Evolutionary conservation across 2,329 filamentous ascomycete species (phyloP).

Genomic region (Epichloe aotearoae): DNA sequence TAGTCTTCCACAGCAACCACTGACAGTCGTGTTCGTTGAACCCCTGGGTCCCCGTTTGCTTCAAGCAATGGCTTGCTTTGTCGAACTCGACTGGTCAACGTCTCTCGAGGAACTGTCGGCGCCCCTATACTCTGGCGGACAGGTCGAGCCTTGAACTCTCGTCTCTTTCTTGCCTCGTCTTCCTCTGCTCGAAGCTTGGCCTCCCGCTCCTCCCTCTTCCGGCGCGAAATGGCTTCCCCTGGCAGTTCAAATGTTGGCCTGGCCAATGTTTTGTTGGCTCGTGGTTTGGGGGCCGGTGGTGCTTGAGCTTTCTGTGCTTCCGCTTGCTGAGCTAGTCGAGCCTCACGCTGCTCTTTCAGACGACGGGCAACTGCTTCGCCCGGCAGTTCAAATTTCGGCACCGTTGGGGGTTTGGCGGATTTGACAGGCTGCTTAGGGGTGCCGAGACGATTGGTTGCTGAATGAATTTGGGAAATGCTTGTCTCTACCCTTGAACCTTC

Average conservation of each 20-base stretch:
- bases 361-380: slow-evolving; percentile 47
- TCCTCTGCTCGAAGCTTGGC: slow-evolving; percentile 42
- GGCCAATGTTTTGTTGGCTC: slow-evolving; percentile 37
- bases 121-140: slow-evolving; percentile 31
- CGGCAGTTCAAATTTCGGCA: slow-evolving; percentile 47
- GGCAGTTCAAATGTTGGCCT: slow-evolving; percentile 48
- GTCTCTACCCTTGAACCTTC: slow-evolving; percentile 8
- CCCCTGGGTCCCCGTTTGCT: slow-evolving; percentile 9
- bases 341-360: slow-evolving; percentile 45
- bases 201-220: slow-evolving; percentile 43
- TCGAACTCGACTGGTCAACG: slow-evolving; percentile 42
- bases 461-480: slow-evolving; percentile 10
- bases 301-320: slow-evolving; percentile 19
- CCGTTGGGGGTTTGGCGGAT: slow-evolving; percentile 40
- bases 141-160: slow-evolving; percentile 52
- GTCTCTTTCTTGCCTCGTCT: slow-evolving; percentile 45
- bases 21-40: slow-evolving; percentile 15
- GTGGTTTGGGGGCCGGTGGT: slow-evolving; percentile 30
- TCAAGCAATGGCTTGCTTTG: slow-evolving; percentile 28
- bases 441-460: slow-evolving; percentile 7
- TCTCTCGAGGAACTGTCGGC: slow-evolving; percentile 38
- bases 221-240: slow-evolving; percentile 46
- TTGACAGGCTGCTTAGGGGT: slow-evolving; percentile 32
- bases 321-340: slow-evolving; percentile 29
- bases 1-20: slow-evolving; percentile 6